A percentile compares a stretch with the other conserved stretches of the same genome.
These are phyloP conservation scores for Atkinsonella texensis DNA, from an alignment of 2,329 filamentous ascomycete genomes.

Conservation along the genomic window DNA sequence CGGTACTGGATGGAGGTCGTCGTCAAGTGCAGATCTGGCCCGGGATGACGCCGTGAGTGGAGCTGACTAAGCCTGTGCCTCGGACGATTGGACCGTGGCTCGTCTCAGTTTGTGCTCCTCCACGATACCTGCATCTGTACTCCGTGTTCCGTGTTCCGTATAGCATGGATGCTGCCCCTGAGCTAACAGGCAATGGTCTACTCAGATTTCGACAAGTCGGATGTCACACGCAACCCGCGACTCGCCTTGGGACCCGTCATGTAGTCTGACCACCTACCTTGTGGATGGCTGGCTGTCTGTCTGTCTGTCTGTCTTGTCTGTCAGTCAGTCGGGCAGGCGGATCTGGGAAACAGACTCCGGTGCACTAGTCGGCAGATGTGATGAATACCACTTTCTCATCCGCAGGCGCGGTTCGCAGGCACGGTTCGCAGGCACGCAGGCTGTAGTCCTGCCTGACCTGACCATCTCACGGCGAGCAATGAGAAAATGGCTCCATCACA, in stretches of 20 bases:
- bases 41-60: constrained; percentile 6
- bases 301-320: too few relatives aligned
- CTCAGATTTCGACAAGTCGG: background rate
- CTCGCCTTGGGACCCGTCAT: too few relatives aligned
- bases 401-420: background rate
- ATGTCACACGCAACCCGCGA: too few relatives aligned
- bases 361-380: background rate
- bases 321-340: too few relatives aligned
- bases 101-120: constrained; percentile 20
- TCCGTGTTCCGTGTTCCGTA: background rate
- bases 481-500: background rate
- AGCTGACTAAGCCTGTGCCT: background rate
- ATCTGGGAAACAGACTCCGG: too few relatives aligned
- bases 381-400: background rate
- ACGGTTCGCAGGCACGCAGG: too few relatives aligned
- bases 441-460: too few relatives aligned
- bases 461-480: background rate
- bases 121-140: constrained; percentile 14
- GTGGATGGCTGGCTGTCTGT: background rate
- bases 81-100: constrained; percentile 18
- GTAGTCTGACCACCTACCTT: too few relatives aligned
- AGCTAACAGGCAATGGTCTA: constrained; percentile 1
- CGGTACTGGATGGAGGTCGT: too few relatives aligned
- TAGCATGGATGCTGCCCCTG: constrained; percentile 6
- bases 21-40: background rate